Evolutionary conservation across 768 basidiomycete genomes (phyloP), one percentile per base, ranked within the genome.

Genomic region (Termitomyces sp.): DNA sequence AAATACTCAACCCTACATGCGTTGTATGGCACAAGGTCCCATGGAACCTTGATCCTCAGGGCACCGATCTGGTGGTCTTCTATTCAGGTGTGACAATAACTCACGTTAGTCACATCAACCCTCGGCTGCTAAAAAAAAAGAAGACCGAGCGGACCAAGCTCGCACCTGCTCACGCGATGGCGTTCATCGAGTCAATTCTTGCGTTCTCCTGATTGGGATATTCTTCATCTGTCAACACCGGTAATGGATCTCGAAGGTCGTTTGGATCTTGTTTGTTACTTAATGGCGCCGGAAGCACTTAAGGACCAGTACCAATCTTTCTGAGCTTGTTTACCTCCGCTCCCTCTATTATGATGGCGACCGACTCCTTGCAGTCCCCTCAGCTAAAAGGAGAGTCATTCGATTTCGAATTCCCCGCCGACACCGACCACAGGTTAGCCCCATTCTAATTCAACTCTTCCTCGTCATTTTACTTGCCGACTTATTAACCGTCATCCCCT

Each of bases 331-430:
- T 74, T 72, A 77, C 73, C 77, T 76, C 71, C 71, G 73, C 65
- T 70, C 70, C 56, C 56, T 57, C 55, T 70, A 72, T 75, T 71
- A 79, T 77, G 77, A 82, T 84, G 76, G 68, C 78, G 73, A 71
- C 82, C 67, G 76, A 82, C 67, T 69, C 76, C 59, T 80, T 79
- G 66, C 79, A 77, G 63, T 76, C 79, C 59, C 70, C 83, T 51
- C 86, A 87, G 66, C 79, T 86, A 68, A 89, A 89, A 70, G 83
- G 85, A 68, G 85, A 87, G 70, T 78, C 86, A 61, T 85, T 89
- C 82, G 88, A 89, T 72, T 78, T 89, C 56, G 88, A 90, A 64
- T 86, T 85, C 73, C 79, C 79, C 55, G 72, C 82, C 56, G 86
- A 88, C 71, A 85, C 81, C 21, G 82, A 87, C 75, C 86, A 88